Base-by-base conservation (phyloP, 2,329 filamentous ascomycete genomes). In the Acarospora socialis region DNA sequence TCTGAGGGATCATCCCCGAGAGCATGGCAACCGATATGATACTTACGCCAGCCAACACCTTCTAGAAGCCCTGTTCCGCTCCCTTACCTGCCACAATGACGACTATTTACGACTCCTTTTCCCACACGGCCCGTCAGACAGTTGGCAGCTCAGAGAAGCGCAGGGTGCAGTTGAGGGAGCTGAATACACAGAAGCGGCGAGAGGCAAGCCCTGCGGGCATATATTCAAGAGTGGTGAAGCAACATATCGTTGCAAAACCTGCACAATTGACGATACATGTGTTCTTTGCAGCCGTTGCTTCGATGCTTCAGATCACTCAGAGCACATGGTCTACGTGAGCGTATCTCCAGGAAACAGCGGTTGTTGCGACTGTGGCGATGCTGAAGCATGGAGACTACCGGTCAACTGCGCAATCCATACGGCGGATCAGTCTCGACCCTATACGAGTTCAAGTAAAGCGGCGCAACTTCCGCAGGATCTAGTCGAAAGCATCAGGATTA, bases 361-460 rank as follows among this genome's bases (percentile, higher is more conserved):
- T 26, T 95, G 92, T 60, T 98, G 90, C 56, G 90, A 98, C 56
- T 98, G 90, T 51, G 90, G 90, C 37, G 90, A 98, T 51, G 73
- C 79, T 13, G 92, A 98, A 56, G 92, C 90, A 7, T 98, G 92
- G 87, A 75, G 75, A 51, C 65, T 74, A 28, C 84, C 86, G 25
- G 68, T 95, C 42, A 77, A 81, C 51, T 98, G 90, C 61, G 87
- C 84, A 21, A 95, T 98, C 48, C 90, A 98, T 52, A 87, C 83
- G 24, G 66, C 76, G 41, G 66, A 57, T 51, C 59, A 55, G n/a
- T 51, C 55, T 35, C 50, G 61, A 27, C 53, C 53, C 12, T 54
- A 56, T 28, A 40, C 43, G 14, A 75, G 76, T 34, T 51, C 48
- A 8, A n/a, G n/a, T n/a, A 57, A 50, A 36, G 54, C 56, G 32